phyloP scores from a whole-genome alignment of 1,139 yeast species.

The Pichia sp. region DNA sequence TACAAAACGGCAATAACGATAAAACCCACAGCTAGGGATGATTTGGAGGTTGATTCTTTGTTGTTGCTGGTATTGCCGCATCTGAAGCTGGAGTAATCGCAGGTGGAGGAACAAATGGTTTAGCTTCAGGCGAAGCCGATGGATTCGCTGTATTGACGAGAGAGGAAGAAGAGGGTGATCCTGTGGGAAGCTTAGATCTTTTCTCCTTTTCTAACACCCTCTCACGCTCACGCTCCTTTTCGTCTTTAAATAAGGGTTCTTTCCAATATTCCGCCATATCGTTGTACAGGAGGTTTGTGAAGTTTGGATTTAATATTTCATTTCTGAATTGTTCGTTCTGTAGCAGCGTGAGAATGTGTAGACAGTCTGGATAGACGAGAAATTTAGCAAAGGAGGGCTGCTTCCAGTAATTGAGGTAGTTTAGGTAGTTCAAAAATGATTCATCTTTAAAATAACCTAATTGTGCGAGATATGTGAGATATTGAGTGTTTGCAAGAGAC shows the following conservation, averaged over 20 bases:
- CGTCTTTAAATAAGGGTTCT: constrained; percentile 28
- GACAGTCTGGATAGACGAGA: constrained; percentile 40
- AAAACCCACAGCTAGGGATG: background rate
- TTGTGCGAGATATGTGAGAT: constrained; percentile 70
- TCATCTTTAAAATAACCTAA: constrained; percentile 60
- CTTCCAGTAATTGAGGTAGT: constrained; percentile 73
- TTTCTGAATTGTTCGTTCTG: constrained; percentile 62
- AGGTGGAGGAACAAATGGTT: background rate
- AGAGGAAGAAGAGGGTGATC: background rate
- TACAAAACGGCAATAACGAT: background rate
- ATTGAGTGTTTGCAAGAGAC: constrained; percentile 74
- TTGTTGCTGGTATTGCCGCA: background rate
- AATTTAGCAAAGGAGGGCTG: constrained; percentile 60
- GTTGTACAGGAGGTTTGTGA: constrained; percentile 58
- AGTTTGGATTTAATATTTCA: constrained; percentile 53
- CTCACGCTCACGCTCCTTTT: constrained; percentile 8
- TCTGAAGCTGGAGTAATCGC: background rate
- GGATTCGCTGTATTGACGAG: background rate
- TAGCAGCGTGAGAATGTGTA: constrained; percentile 22
- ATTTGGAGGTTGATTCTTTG: background rate
- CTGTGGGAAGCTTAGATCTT: background rate
- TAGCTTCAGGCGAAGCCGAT: constrained; percentile 1
- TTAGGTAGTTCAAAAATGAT: constrained; percentile 58
- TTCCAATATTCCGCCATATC: constrained; percentile 77
- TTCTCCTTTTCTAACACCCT: constrained; percentile 1